Evolutionary conservation across 2,329 filamentous ascomycete species (phyloP).

Genomic region (Calonectria naviculata): DNA sequence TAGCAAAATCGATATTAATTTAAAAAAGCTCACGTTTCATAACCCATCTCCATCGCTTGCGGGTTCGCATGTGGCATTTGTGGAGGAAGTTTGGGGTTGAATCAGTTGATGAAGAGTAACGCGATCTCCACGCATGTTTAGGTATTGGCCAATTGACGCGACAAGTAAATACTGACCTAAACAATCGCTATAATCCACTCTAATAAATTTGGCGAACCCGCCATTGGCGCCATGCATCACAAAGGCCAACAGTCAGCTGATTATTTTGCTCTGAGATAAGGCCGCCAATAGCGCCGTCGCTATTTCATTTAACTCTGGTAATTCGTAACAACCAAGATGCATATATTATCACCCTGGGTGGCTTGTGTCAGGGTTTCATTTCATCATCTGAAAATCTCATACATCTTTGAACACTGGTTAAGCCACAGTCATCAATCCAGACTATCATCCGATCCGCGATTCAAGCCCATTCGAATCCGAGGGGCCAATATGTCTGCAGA

Average conservation of each 20-base stretch:
- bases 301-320: accelerated
- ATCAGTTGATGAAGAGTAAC: too few species aligned
- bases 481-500: not conserved
- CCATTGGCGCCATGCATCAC: not conserved
- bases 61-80: too few species aligned
- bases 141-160: too few species aligned
- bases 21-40: not conserved
- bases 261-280: not conserved
- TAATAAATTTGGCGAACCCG: not conserved
- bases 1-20: not conserved
- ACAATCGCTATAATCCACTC: too few species aligned
- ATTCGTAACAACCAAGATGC: too few species aligned
- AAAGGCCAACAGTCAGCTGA: not conserved
- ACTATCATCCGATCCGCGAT: not conserved
- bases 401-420: too few species aligned
- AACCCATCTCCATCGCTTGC: not conserved
- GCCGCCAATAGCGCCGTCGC: not conserved
- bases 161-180: too few species aligned
- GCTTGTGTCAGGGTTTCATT: too few species aligned
- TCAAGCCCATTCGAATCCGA: not conserved
- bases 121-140: too few species aligned
- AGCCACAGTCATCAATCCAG: not conserved
- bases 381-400: too few species aligned
- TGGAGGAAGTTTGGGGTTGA: too few species aligned
- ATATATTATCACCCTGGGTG: too few species aligned